Evolutionary conservation across 129 eudicot species (phyloP), one percentile per base, ranked within the genome.

Genomic region (Ambrosia trifida): DNA sequence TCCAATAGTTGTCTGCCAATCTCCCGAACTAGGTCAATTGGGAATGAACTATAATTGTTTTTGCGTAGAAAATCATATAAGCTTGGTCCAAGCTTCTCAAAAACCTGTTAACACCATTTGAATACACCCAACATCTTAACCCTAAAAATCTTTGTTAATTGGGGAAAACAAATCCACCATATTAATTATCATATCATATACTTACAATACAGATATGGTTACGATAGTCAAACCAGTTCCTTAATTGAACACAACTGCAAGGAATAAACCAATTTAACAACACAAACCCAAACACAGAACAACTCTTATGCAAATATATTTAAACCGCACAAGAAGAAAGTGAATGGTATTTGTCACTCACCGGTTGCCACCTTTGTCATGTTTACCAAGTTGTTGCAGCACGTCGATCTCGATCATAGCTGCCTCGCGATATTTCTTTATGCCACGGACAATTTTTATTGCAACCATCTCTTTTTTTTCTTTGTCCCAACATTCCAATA

Each of bases 221-320:
- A 91, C 97, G 97, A 91, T 91, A 91, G 97, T 91, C 97, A 91
- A 91, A 91, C 97, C 97, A 91, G 96, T 91, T 91, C 97, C 96
- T 87, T 85, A 91, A 49, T 91, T 91, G 97, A 76, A 91, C 97
- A 88, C 97, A 91, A 83, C 97, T 91, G 97, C 97, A 91, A 86
- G 86, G 92, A 86, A 84, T 81, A 86, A 91, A 86, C 80, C 81
- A 73, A 79, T 80, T 88, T 78, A 91, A 91, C 92, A 76, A 31
- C 66, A 79, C 67, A 41, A 73, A 17, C 77, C 67, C 38, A 77
- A 11, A 60, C 60, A 67, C 60, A 76, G 38, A 57, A 76, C 58
- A 45, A 35, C 80, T 49, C 81, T 84, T 84, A 85, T 83, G 88
- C 91, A 87, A 31, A 74, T 82, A 86, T 81, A 85, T 83, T 44